phyloP scores from a whole-genome alignment of 2,329 filamentous ascomycete genomes.

The Pseudogymnoascus sp. region DNA sequence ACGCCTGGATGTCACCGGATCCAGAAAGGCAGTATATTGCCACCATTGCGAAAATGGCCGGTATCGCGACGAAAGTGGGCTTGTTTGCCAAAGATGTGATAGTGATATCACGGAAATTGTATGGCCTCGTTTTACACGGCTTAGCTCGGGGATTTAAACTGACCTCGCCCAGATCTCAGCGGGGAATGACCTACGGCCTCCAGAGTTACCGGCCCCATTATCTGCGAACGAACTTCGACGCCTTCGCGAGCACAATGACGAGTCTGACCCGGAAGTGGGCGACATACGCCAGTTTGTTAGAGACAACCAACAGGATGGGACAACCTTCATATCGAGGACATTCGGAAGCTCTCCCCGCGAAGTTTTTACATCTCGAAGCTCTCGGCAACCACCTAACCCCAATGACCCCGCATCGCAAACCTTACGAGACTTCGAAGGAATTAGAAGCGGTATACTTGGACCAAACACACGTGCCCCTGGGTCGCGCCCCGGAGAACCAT shows the following conservation, averaged over 20 bases:
- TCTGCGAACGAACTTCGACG: constrained; percentile 12
- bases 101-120: constrained; percentile 87
- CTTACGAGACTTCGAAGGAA: not conserved
- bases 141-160: not conserved
- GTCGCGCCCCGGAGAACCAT: too few species aligned
- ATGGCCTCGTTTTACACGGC: constrained; percentile 15
- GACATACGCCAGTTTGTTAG: constrained; percentile 44
- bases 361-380: not conserved
- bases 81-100: constrained; percentile 69
- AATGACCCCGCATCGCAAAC: not conserved
- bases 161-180: not conserved
- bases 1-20: constrained; percentile 42
- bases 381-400: not conserved
- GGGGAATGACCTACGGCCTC: constrained; percentile 53
- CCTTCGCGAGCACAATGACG: constrained; percentile 27
- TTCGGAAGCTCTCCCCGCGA: constrained; percentile 13
- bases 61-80: constrained; percentile 60
- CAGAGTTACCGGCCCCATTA: constrained; percentile 21
- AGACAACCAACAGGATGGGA: constrained; percentile 22
- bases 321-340: constrained; percentile 23
- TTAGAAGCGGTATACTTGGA: not conserved
- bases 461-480: not conserved
- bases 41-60: constrained; percentile 75
- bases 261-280: constrained; percentile 50
- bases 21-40: constrained; percentile 73